phyloP scores from a whole-genome alignment of 257 asterid species.

The Solanum dulcamara region DNA sequence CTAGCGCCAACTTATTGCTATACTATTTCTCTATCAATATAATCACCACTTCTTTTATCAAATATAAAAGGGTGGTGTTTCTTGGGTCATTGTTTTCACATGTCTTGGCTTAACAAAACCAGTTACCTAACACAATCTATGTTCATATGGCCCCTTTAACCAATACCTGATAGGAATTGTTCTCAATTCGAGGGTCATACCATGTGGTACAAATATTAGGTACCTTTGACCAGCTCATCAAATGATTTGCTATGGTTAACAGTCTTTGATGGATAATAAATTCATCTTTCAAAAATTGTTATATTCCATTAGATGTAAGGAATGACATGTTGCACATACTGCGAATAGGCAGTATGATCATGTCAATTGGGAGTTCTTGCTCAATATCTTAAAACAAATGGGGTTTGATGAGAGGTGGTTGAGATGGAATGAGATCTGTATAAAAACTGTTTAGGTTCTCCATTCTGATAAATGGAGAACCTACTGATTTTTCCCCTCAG shows the following conservation, averaged over 20 bases:
- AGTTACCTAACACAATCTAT: not conserved
- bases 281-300: not conserved
- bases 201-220: not conserved
- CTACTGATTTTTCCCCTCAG: not conserved
- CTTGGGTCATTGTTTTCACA: not conserved
- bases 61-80: not conserved
- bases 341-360: not conserved
- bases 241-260: not conserved
- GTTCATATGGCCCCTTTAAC: not conserved
- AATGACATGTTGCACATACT: not conserved
- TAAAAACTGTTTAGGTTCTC: not conserved
- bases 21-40: not conserved
- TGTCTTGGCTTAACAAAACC: not conserved
- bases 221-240: not conserved
- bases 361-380: not conserved
- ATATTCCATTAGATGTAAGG: not conserved
- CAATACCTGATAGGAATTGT: not conserved
- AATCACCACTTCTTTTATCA: not conserved
- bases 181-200: not conserved
- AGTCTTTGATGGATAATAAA: not conserved
- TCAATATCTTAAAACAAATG: too few relatives aligned
- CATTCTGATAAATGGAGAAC: not conserved
- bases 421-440: not conserved
- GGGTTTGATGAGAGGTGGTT: not conserved
- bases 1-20: not conserved